Base-by-base conservation (phyloP, 2,329 filamentous ascomycete genomes). In the Cephalotrichum gorgonifer region DNA sequence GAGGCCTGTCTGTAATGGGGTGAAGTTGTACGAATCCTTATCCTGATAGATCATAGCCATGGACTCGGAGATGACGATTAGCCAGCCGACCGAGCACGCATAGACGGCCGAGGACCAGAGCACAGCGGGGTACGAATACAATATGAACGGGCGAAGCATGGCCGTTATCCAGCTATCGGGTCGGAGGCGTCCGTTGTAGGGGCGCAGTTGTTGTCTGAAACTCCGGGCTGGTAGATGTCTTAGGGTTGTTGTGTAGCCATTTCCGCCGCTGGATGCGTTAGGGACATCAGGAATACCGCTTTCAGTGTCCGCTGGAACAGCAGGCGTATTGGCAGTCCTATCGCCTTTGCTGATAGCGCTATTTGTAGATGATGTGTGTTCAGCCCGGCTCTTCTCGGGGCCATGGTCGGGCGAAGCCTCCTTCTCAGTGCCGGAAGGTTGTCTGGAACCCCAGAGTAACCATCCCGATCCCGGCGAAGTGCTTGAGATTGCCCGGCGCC, bases 31-130 rank as follows among this genome's bases (percentile, higher is more conserved):
- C 0, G 73, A 74, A 0, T 76, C 70, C 0, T 72, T 70, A 48
- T 80, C 72, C 33, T 86, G 79, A 64, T 88, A 97, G 52, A 97
- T 85, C 51, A 85, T 74, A 0, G 88, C 78, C 3, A 97, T 81
- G 0, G 85, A 86, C 64, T 97, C 90, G 1, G 89, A 95, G 2
- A 97, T 78, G 41, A 97, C 89, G 55, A 97, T 96, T 26, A 97
- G 75, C 93, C 91, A 97, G 33, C 91, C 91, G 6, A 97, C 79
- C 0, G 89, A 93, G 57, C 93, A 83, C 0, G 89, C 73, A 62
- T 97, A 97, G 4, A 95, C 80, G 1, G 86, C 72, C 0, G 88
- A 72, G 6, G 87, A 91, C 91, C 90, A 97, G 8, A 96, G 75
- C 1, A 97, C 86, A 1, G 86, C 79, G 0, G 93, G 93, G 59